Conservation (phyloP, 1,284 basidiomycete genomes). For the Puccinia polysora region DNA sequence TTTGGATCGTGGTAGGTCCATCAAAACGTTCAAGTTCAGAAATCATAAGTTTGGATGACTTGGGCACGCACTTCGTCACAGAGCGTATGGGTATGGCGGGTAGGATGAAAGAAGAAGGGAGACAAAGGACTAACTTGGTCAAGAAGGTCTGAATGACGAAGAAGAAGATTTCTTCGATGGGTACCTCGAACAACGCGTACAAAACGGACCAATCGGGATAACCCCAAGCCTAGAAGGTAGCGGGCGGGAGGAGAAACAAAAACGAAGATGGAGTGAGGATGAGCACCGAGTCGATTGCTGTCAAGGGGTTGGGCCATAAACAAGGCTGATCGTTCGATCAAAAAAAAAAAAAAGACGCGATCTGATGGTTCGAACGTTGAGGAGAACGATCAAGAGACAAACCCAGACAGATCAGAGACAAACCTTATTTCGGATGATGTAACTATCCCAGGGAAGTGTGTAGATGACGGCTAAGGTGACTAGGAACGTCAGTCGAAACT, state of each 20-base stretch:
- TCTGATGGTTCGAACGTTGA: too few relatives aligned
- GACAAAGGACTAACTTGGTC: neutral
- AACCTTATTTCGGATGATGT: conserved; percentile 39
- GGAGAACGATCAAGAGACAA: neutral
- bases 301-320: neutral
- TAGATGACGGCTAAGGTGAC: conserved; percentile 13
- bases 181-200: conserved; percentile 22
- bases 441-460: conserved; percentile 41
- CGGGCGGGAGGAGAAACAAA: neutral
- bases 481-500: conserved; percentile 14
- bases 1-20: too few relatives aligned
- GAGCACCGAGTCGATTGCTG: neutral
- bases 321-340: too few relatives aligned
- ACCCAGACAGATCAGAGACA: too few relatives aligned
- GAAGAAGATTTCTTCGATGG: conserved; percentile 43
- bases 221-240: conserved; percentile 27
- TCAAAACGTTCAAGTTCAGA: too few relatives aligned
- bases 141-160: conserved; percentile 37
- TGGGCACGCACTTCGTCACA: too few relatives aligned
- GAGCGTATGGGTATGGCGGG: too few relatives aligned
- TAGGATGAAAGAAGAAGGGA: neutral
- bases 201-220: conserved; percentile 37
- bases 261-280: too few relatives aligned
- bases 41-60: too few relatives aligned
- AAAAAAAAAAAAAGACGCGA: conserved; percentile 8